Conservation (phyloP, 2,329 filamentous ascomycete genomes). For the Madurella fahalii region DNA sequence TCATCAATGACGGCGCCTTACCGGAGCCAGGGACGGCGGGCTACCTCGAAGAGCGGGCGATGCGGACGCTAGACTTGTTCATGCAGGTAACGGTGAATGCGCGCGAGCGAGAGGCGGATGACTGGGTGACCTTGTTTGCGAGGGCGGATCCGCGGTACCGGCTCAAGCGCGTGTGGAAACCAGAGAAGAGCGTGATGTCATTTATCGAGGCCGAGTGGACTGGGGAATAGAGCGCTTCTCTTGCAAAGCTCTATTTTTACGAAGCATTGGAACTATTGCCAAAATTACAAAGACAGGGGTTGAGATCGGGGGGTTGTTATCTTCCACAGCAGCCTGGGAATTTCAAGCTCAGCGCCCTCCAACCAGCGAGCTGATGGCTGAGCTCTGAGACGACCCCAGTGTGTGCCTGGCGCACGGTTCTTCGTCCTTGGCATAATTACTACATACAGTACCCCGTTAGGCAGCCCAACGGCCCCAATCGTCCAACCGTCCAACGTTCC, state of each 20-base stretch:
- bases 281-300: no score
- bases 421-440: no score
- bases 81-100: conserved; percentile 20
- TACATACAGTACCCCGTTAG: no score
- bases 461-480: no score
- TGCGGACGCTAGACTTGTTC: conserved; percentile 21
- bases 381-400: no score
- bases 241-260: no score
- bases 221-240: not conserved
- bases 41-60: conserved; percentile 13
- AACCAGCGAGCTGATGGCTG: no score
- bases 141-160: conserved; percentile 17
- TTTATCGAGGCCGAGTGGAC: conserved; percentile 23
- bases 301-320: no score
- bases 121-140: conserved; percentile 19
- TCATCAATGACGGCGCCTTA: conserved; percentile 23
- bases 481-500: not conserved
- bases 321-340: no score
- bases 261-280: no score
- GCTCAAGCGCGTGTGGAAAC: conserved; percentile 17
- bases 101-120: conserved; percentile 19
- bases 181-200: conserved; percentile 15
- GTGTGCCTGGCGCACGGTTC: no score
- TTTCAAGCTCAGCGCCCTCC: no score
- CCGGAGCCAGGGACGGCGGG: not conserved